Base-by-base conservation (phyloP, 257 asterid genomes). In the Thymus quinquecostatus region DNA sequence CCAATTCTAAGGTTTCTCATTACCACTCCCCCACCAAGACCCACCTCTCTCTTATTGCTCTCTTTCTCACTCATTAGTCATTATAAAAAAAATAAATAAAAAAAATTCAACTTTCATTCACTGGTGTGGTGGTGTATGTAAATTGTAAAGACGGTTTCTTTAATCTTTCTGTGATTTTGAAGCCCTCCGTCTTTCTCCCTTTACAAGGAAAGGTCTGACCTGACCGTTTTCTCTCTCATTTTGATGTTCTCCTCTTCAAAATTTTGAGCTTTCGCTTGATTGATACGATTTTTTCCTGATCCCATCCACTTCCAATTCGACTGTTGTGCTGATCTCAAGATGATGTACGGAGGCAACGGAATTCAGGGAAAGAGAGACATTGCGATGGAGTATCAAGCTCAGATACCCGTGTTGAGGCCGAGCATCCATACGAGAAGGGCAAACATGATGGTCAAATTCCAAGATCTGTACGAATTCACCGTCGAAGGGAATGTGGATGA, bases 401-500 rank as follows among this genome's bases (percentile, higher is more conserved):
- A 89, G 78, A 79, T 93, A 29, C 86, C 92, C 32, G 76, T 83
- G 9, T 55, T 91, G 81, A 82, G 99, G 87, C 99, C 99, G 36
- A 94, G 99, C 80, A 91, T 94, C 78, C 92, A 89, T 60, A 79
- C 96, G 2, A 79, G 98, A 68, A 82, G 99, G 87, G 99, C 98
- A 51, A 91, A 91, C 48, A 92, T 94, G 77, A 84, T 86, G 13
- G 99, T 94, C 13, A 94, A 94, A 75, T 94, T 94, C 75, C 97
- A 94, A 80, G 99, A 94, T 87, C 87, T 94, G 69, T 94, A 94
- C 71, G 97, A 89, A 29, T 94, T 94, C 82, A 83, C 89, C 1
- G 99, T 94, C 30, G 98, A 91, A 78, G 99, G 99, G 3, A 94
- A 91, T 85, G 99, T 94, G 71, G 99, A 94, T 83, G 99, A 94